Base-by-base conservation (phyloP, 2,329 filamentous ascomycete genomes). In the Capronia epimyces region DNA sequence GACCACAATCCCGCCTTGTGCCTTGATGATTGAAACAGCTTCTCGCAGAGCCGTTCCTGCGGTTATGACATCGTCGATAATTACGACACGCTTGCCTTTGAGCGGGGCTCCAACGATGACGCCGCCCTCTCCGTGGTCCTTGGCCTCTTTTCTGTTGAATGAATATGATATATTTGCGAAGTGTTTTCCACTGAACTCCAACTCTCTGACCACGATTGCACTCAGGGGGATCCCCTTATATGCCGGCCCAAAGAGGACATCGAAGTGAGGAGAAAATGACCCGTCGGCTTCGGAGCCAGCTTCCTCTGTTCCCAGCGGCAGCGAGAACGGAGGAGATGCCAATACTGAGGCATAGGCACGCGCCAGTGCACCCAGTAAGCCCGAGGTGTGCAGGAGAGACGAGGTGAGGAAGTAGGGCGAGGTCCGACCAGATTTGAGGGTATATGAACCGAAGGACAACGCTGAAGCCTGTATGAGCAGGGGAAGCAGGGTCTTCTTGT, bases 401-500 rank as follows among this genome's bases (percentile, higher is more conserved):
- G 90, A 89, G 71, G 95, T 96, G 82, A 97, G 95, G 77, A 97
- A 97, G 79, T 97, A 97, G 36, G 93, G 93, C 10, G 89, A 95
- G 63, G 70, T 67, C 64, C 91, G 87, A 71, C 88, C 87, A 47
- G 90, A 96, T 75, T 98, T 98, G 66, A 98, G 82, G 62, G 85
- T 87, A 73, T 66, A 72, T 43, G 65, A 65, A 49, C 70, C 69
- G 57, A 72, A 72, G 16, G 69, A 65, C 36, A 73, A 64, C 48
- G 69, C 69, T 50, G 66, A 67, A 60, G 66, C 67, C 58, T 68
- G 64, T 46, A 71, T 63, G 34, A 70, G 64, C 29, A 68, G 56
- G 8, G 66, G 65, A 27, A 72, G 61, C 9, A 72, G 63, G 13
- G 62, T 64, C 31, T 63, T 57, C 62, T 70, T 71, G 60, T 55